Conservation (phyloP, 1,139 yeast species). For the Diutina scorzettiae region DNA sequence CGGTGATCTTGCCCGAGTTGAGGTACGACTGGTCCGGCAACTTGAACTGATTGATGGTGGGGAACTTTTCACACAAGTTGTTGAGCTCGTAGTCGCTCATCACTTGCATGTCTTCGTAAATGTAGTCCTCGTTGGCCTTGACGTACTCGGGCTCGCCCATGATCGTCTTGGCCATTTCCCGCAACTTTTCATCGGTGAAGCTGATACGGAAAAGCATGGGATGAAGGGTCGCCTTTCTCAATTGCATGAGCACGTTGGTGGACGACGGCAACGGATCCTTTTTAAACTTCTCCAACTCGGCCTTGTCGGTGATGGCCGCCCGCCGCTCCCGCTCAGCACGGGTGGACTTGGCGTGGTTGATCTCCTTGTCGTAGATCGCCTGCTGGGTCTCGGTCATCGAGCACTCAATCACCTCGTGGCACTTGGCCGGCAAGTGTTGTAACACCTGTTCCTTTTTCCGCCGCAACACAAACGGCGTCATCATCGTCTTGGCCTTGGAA, state of each 20-base stretch:
- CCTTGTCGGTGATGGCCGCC: slow-evolving; percentile 27
- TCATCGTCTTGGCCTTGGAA: slow-evolving; percentile 88
- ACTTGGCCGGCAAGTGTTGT: slow-evolving; percentile 73
- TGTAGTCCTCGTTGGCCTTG: slow-evolving; percentile 62
- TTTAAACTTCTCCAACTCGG: slow-evolving; percentile 21
- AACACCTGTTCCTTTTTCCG: slow-evolving; percentile 88
- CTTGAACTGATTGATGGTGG: slow-evolving; percentile 45
- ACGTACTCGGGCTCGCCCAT: slow-evolving; percentile 71
- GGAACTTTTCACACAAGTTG: slow-evolving; percentile 60
- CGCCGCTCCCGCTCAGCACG: slow-evolving; percentile 39
- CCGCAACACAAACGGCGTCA: slow-evolving; percentile 93
- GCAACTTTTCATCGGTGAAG: slow-evolving; percentile 43
- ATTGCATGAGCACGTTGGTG: slow-evolving; percentile 51
- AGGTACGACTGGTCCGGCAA: slow-evolving; percentile 49
- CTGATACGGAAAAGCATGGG: slow-evolving; percentile 56
- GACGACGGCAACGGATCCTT: slow-evolving; percentile 27
- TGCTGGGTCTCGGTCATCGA: slow-evolving; percentile 47
- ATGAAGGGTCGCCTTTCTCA: slow-evolving; percentile 67
- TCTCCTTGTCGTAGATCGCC: slow-evolving; percentile 46
- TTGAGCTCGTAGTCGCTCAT: slow-evolving; percentile 90
- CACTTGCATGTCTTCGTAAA: slow-evolving; percentile 89
- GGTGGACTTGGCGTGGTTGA: slow-evolving; percentile 35
- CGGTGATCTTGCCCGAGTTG: slow-evolving; percentile 66
- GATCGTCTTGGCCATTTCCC: slow-evolving; percentile 62
- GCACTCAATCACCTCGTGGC: slow-evolving; percentile 53